Evolutionary conservation across 257 asterid species (phyloP).

Genomic region (Linaria vulgaris): DNA sequence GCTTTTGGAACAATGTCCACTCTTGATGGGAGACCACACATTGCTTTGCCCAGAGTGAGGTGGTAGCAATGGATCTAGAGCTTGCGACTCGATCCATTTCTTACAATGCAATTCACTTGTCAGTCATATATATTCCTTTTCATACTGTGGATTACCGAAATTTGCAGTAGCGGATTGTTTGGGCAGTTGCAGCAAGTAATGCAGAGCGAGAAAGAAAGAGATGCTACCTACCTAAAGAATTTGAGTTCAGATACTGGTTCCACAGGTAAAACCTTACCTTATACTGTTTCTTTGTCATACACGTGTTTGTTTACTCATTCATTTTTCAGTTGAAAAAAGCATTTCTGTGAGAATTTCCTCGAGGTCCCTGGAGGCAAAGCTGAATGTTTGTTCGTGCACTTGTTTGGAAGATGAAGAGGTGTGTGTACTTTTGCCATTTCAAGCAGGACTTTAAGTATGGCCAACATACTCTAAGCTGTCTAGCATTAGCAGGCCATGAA

Average conservation of each 20-base stretch:
- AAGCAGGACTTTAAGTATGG: constrained; percentile 12
- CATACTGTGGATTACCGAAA: not conserved
- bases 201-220: constrained; percentile 67
- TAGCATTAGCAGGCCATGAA: constrained; percentile 24
- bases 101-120: constrained; percentile 21
- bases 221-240: constrained; percentile 45
- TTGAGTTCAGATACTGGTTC: constrained; percentile 30
- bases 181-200: constrained; percentile 68
- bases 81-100: constrained; percentile 20
- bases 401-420: constrained; percentile 54
- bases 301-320: constrained; percentile 4
- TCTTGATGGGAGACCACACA: constrained; percentile 33
- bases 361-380: constrained; percentile 80
- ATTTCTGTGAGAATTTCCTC: constrained; percentile 67
- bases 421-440: constrained; percentile 20
- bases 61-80: constrained; percentile 45
- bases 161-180: constrained; percentile 48
- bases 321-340: constrained; percentile 45
- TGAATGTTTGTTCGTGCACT: constrained; percentile 73
- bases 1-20: constrained; percentile 52
- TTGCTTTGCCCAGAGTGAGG: constrained; percentile 36
- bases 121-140: constrained; percentile 6
- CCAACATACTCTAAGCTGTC: constrained; percentile 4
- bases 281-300: constrained; percentile 13
- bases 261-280: constrained; percentile 41